Base-by-base conservation (phyloP, 306 rosid species). In the Mucuna pruriens region DNA sequence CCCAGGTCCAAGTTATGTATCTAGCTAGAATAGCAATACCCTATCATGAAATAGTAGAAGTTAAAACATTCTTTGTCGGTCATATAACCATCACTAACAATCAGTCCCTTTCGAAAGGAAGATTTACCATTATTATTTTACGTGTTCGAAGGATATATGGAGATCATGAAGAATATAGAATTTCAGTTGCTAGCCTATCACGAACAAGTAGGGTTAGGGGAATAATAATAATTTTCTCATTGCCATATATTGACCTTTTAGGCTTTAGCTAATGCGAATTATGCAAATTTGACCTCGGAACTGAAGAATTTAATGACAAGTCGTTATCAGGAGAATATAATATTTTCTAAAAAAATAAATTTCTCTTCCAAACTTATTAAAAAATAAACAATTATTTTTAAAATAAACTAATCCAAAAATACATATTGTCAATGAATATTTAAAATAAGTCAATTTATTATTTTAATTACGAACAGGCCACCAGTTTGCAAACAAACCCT, bases 111-210 rank as follows among this genome's bases (percentile, higher is more conserved):
- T 70, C 58, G 1, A 7, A 70, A 25, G 58, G 25, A 70, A 25
- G 75, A 70, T 23, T 70, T 25, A 70, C 75, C 75, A 70, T 44
- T 44, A 45, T 44, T 68, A 55, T 38, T 68, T 79, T 51, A 39
- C 83, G 52, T 55, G 82, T 79, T 55, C 31, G 39, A 69, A 69
- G 72, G 7, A 66, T 66, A 39, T 36, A 61, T 61, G 20, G 38
- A 61, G 69, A 62, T 62, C 13, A 33, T 33, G 69, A 62, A 62
- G 69, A 33, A 62, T 62, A 67, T 39, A 20, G 52, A 39, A 40
- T 67, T 67, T 67, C 34, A 67, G 73, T 67, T 40, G 11, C 73
- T 39, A 67, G 52, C 73, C 73, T 67, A 67, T 40, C 52, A 67
- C 20, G 5, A 67, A 39, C 36, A 25, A 69, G 58, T 70, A 70